These are phyloP conservation scores for Sicyos baderoa DNA, from an alignment of 306 rosid species.

Conservation along the genomic window DNA sequence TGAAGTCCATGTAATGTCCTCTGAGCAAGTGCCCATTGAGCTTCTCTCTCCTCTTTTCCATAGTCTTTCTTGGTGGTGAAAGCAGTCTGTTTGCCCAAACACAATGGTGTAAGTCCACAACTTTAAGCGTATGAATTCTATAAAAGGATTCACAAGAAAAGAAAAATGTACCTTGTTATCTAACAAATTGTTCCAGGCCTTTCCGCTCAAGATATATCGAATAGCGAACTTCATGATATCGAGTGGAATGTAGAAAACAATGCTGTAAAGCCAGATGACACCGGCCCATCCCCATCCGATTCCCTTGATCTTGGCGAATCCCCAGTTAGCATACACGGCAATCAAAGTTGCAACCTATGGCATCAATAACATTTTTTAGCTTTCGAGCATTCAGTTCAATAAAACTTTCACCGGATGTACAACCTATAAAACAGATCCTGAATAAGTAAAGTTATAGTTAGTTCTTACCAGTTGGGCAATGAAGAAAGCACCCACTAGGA, in stretches of 20 bases:
- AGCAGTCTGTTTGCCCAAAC: conserved; percentile 60
- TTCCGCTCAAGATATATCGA: conserved; percentile 23
- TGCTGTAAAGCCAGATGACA: conserved; percentile 25
- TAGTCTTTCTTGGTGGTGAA: conserved; percentile 99
- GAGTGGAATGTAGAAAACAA: conserved; percentile 19
- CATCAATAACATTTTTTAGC: too few relatives aligned
- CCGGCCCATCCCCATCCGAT: conserved; percentile 28
- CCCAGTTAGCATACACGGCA: conserved; percentile 21
- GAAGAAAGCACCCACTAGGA: conserved; percentile 47
- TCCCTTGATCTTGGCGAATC: conserved; percentile 21
- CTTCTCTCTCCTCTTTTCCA: conserved; percentile 90
- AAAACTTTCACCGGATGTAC: too few relatives aligned
- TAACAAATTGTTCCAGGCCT: conserved; percentile 19
- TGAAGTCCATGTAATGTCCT: conserved; percentile 95
- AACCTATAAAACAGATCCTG: too few relatives aligned
- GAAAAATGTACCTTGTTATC: conserved; percentile 15
- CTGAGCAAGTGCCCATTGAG: conserved; percentile 99
- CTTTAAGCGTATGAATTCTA: conserved; percentile 8
- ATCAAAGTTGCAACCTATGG: conserved; percentile 23
- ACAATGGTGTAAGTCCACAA: conserved; percentile 15
- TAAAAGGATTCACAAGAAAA: neutral
- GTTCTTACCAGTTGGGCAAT: conserved; percentile 76
- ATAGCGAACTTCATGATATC: conserved; percentile 21
- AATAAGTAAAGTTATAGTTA: neutral
- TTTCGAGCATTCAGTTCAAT: too few relatives aligned